These are phyloP conservation scores for Trichocladium uniseriatum DNA, from an alignment of 495 filamentous ascomycete species.

Conservation along the genomic window DNA sequence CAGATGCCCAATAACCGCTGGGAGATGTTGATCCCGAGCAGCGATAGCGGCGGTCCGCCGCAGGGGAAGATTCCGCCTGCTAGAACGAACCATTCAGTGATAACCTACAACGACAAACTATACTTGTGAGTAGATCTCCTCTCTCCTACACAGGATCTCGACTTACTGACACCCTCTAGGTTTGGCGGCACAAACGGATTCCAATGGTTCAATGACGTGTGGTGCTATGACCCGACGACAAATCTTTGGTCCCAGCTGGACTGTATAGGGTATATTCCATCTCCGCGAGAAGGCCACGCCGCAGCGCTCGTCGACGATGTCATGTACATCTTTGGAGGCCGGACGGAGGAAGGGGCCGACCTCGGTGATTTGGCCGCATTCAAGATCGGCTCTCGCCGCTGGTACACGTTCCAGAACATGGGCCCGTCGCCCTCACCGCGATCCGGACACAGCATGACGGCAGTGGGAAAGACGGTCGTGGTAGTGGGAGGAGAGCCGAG, in stretches of 20 bases:
- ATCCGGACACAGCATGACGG: conserved; percentile 96
- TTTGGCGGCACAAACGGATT: conserved; percentile 95
- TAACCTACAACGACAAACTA: conserved; percentile 88
- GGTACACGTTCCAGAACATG: conserved; percentile 99
- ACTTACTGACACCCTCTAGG: conserved; percentile 37
- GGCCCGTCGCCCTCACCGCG: conserved; percentile 87
- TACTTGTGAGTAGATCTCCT: conserved; percentile 62
- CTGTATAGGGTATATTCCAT: conserved; percentile 95
- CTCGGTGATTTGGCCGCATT: conserved; percentile 93
- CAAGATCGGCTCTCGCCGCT: conserved; percentile 78
- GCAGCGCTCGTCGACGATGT: conserved; percentile 88
- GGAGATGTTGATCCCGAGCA: conserved; percentile 79
- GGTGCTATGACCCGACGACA: conserved; percentile 78
- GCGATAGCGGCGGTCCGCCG: conserved; percentile 55
- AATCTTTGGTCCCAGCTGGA: conserved; percentile 82
- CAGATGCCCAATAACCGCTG: conserved; percentile 82
- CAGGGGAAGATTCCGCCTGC: conserved; percentile 71
- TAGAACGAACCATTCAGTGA: conserved; percentile 87
- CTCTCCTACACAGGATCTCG: no score
- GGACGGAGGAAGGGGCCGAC: conserved; percentile 84
- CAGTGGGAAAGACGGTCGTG: conserved; percentile 82
- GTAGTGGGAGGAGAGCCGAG: conserved; percentile 92
- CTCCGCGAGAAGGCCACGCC: conserved; percentile 87
- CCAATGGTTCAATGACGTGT: conserved; percentile 98
- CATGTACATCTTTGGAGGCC: conserved; percentile 99